phyloP scores from a whole-genome alignment of 163 green algal species.

The Trebouxia gelatinosa region DNA sequence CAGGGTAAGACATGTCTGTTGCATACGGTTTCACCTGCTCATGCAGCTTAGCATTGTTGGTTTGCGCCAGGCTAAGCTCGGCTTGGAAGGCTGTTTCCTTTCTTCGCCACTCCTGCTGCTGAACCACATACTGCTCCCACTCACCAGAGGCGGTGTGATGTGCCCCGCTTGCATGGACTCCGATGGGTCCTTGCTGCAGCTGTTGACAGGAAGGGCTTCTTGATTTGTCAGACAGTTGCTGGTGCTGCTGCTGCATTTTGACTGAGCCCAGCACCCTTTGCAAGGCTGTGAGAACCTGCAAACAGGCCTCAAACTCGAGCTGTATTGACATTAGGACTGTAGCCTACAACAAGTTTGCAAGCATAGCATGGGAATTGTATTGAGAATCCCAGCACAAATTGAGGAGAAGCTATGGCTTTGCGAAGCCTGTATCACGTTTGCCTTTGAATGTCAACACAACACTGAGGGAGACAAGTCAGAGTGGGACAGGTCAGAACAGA shows the following conservation, averaged over 20 bases:
- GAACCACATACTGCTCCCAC: neutral
- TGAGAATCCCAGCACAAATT: no score
- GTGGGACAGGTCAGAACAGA: neutral
- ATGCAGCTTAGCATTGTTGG: constrained; percentile 8
- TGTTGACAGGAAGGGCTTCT: neutral
- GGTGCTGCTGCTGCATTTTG: constrained; percentile 17
- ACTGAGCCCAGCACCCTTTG: constrained; percentile 12
- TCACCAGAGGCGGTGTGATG: neutral
- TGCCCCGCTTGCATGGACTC: neutral
- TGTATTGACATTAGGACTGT: neutral
- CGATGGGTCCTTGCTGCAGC: neutral
- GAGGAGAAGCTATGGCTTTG: no score
- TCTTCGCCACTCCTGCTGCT: neutral
- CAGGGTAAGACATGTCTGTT: neutral
- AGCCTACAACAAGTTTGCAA: neutral
- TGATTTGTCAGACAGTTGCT: neutral
- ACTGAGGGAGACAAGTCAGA: neutral
- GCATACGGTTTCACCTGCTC: neutral
- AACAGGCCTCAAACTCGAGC: neutral
- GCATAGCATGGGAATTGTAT: no score
- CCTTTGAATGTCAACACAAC: no score
- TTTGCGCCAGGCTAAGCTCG: neutral
- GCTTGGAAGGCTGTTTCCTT: constrained; percentile 14
- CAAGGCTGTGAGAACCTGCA: neutral
- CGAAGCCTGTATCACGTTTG: no score